Evolutionary conservation across 441 rosid species (phyloP).

Genomic region (Kokia cookei): DNA sequence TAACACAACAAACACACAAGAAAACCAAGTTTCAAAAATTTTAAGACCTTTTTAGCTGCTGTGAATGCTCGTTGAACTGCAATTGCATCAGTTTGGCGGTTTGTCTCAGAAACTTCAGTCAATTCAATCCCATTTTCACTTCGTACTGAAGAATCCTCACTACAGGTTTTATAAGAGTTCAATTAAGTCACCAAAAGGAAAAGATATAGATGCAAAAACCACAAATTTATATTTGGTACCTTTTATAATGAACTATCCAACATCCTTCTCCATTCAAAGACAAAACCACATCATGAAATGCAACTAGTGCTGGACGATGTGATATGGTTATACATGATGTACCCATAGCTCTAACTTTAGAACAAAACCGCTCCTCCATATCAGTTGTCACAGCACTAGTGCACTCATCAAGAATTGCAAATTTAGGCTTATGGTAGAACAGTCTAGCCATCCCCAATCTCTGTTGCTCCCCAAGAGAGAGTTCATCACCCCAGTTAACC

Average conservation of each 20-base stretch:
- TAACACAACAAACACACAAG: neutral
- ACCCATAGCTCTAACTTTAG: slow-evolving; percentile 98
- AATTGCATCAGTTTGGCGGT: slow-evolving; percentile 84
- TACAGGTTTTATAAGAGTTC: slow-evolving; percentile 28
- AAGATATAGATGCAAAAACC: slow-evolving; percentile 5
- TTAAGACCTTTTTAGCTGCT: slow-evolving; percentile 51
- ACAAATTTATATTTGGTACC: slow-evolving; percentile 38
- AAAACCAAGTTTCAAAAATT: neutral
- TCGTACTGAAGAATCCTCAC: slow-evolving; percentile 54
- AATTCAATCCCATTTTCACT: slow-evolving; percentile 36
- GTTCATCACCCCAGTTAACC: slow-evolving; percentile 98
- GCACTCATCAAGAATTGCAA: slow-evolving; percentile 99
- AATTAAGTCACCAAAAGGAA: slow-evolving; percentile 4
- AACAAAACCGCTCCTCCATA: slow-evolving; percentile 99
- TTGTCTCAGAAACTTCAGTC: slow-evolving; percentile 42
- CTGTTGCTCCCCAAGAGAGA: slow-evolving; percentile 98
- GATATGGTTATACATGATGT: slow-evolving; percentile 99
- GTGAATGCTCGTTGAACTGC: slow-evolving; percentile 91
- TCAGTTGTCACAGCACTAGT: slow-evolving; percentile 99
- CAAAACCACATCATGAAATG: slow-evolving; percentile 95
- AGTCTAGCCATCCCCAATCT: slow-evolving; percentile 99
- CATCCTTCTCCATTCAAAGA: slow-evolving; percentile 99
- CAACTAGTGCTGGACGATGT: slow-evolving; percentile 97
- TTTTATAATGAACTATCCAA: slow-evolving; percentile 78
- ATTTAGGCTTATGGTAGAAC: slow-evolving; percentile 96